phyloP scores from a whole-genome alignment of 2,329 filamentous ascomycete genomes.

The Ceratocystis destructans region DNA sequence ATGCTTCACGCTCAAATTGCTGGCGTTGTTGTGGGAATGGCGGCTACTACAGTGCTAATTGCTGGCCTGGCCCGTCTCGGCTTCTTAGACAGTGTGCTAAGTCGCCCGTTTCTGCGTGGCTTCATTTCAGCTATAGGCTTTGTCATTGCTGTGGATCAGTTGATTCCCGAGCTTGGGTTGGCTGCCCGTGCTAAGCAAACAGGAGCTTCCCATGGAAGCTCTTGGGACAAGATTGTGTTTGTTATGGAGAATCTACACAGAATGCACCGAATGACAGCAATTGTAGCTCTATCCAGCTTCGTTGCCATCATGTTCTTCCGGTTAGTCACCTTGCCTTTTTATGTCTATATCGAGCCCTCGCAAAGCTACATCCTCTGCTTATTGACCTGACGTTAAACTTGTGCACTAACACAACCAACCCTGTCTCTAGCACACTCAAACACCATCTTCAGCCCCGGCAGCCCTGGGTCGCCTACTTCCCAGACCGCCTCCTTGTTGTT shows the following conservation, averaged over 20 bases:
- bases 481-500: conserved; percentile 83
- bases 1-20: conserved; percentile 65
- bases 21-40: conserved; percentile 75
- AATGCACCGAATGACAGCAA: conserved; percentile 60
- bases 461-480: conserved; percentile 71
- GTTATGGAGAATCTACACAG: conserved; percentile 52
- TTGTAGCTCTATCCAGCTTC: conserved; percentile 68
- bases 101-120: conserved; percentile 77
- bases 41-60: conserved; percentile 75
- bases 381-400: background rate
- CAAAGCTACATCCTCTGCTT: background rate
- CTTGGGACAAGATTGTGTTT: conserved; percentile 73
- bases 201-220: conserved; percentile 69
- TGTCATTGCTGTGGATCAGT: conserved; percentile 88
- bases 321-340: conserved; percentile 32
- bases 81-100: conserved; percentile 88
- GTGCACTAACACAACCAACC: background rate
- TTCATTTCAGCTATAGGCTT: conserved; percentile 97
- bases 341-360: background rate
- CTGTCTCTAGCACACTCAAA: conserved; percentile 48
- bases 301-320: conserved; percentile 78
- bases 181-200: conserved; percentile 46
- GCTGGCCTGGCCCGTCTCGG: conserved; percentile 75
- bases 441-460: conserved; percentile 64
- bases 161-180: conserved; percentile 81